These are phyloP conservation scores for Meira nashicola DNA, from an alignment of 1,284 basidiomycete species.

Conservation along the genomic window DNA sequence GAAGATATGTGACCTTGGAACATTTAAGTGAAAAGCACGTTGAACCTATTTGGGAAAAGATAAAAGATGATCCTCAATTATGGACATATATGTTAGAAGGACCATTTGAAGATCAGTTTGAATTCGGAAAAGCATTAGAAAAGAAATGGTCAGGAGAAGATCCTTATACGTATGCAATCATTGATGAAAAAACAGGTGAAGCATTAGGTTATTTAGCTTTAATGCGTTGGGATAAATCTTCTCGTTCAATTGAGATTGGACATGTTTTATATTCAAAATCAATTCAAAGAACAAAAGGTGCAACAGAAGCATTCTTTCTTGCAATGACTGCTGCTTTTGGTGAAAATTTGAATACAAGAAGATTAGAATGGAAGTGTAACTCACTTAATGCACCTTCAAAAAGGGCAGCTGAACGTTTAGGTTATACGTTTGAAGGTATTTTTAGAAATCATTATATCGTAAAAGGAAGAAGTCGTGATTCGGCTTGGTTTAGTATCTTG, in stretches of 20 bases:
- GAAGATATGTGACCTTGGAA: background rate
- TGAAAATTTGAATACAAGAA: slow-evolving; percentile 23
- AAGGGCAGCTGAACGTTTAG: slow-evolving; percentile 29
- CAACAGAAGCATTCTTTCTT: slow-evolving; percentile 31
- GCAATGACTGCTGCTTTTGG: slow-evolving; percentile 22
- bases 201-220: slow-evolving; percentile 9
- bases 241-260: slow-evolving; percentile 33
- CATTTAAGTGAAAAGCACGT: background rate
- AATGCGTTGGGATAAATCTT: slow-evolving; percentile 1
- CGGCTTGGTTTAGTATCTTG: slow-evolving; percentile 35
- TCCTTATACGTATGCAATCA: slow-evolving; percentile 4
- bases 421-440: slow-evolving; percentile 32
- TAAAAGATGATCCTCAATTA: slow-evolving; percentile 5
- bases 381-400: slow-evolving; percentile 28
- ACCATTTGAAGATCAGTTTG: background rate
- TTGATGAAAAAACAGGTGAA: background rate
- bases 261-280: slow-evolving; percentile 27
- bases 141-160: background rate
- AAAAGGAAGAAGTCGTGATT: slow-evolving; percentile 34
- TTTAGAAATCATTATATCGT: slow-evolving; percentile 30
- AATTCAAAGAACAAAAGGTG: slow-evolving; percentile 25
- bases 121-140: background rate
- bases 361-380: slow-evolving; percentile 45
- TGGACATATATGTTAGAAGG: slow-evolving; percentile 6
- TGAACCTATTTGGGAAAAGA: slow-evolving; percentile 3